Conservation (phyloP, 306 rosid genomes). For the Quillaja saponaria region DNA sequence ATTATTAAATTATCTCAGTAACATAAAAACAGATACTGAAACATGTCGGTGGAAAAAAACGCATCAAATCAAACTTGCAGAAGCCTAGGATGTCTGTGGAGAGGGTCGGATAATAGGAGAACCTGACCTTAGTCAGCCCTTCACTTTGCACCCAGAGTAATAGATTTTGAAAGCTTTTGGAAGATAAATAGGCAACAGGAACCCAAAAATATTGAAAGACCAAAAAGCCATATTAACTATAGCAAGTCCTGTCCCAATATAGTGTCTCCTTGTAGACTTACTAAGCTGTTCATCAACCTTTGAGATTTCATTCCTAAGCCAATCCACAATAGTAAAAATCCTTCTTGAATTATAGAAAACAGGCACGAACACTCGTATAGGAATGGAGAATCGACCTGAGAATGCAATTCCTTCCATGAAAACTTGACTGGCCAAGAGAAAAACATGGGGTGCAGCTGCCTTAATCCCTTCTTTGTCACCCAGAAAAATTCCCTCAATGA, state of each 20-base stretch:
- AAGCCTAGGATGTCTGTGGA: not conserved
- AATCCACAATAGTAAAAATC: slow-evolving; percentile 66
- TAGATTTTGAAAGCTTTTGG: slow-evolving; percentile 78
- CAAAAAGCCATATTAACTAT: slow-evolving; percentile 83
- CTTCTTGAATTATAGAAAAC: slow-evolving; percentile 71
- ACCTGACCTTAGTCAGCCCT: not conserved
- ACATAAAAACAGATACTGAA: too few relatives aligned
- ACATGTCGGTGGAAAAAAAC: too few relatives aligned
- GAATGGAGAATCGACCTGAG: slow-evolving; percentile 53
- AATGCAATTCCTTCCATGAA: slow-evolving; percentile 85
- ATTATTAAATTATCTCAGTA: too few relatives aligned
- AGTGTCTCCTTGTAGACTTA: slow-evolving; percentile 53
- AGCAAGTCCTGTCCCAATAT: slow-evolving; percentile 71
- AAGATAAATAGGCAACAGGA: slow-evolving; percentile 84
- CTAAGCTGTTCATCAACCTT: slow-evolving; percentile 40
- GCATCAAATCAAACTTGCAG: too few relatives aligned
- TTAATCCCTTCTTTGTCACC: slow-evolving; percentile 80
- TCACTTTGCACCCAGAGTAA: slow-evolving; percentile 45
- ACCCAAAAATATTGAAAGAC: slow-evolving; percentile 89
- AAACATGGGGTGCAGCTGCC: slow-evolving; percentile 87
- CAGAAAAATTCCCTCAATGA: slow-evolving; percentile 62
- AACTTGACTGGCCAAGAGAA: slow-evolving; percentile 76
- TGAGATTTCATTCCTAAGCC: slow-evolving; percentile 72
- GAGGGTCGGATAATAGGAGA: not conserved
- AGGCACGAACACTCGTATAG: slow-evolving; percentile 81